phyloP scores from a whole-genome alignment of 2,329 filamentous ascomycete genomes.

The Ceratocystis papillata region DNA sequence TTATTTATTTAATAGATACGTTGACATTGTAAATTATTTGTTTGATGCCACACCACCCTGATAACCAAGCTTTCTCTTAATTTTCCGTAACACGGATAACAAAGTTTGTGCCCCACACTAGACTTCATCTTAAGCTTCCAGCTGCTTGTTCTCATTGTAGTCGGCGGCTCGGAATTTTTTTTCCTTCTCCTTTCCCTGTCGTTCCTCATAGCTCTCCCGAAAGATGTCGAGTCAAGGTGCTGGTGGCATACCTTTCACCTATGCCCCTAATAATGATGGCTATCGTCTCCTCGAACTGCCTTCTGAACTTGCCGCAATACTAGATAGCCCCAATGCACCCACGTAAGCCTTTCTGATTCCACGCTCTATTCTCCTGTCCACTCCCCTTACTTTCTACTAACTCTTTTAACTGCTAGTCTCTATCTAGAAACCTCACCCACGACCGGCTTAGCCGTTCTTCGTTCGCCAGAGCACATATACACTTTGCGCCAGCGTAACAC shows the following conservation, averaged over 20 bases:
- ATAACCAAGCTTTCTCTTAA: background rate
- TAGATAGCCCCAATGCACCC: constrained; percentile 45
- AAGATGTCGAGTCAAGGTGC: constrained; percentile 38
- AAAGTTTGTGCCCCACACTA: constrained; percentile 10
- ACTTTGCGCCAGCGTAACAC: constrained; percentile 55
- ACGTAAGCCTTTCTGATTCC: constrained; percentile 34
- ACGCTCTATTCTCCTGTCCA: background rate
- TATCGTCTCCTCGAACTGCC: constrained; percentile 55
- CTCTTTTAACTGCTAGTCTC: constrained; percentile 32
- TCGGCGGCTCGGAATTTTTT: background rate
- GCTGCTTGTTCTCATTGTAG: background rate
- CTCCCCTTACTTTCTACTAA: background rate
- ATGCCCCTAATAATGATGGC: constrained; percentile 39
- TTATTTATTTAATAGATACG: background rate
- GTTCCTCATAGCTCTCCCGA: background rate
- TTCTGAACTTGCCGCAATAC: constrained; percentile 44
- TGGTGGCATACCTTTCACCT: constrained; percentile 41
- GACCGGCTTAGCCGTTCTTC: constrained; percentile 41
- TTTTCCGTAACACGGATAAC: constrained; percentile 4
- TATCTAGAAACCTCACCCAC: constrained; percentile 41
- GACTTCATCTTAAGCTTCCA: background rate
- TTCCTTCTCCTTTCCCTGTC: background rate
- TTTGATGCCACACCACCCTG: background rate
- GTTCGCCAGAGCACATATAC: constrained; percentile 43
- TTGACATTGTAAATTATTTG: background rate